Conservation (phyloP, 164 flowering plant genomes). For the Santalum album region DNA sequence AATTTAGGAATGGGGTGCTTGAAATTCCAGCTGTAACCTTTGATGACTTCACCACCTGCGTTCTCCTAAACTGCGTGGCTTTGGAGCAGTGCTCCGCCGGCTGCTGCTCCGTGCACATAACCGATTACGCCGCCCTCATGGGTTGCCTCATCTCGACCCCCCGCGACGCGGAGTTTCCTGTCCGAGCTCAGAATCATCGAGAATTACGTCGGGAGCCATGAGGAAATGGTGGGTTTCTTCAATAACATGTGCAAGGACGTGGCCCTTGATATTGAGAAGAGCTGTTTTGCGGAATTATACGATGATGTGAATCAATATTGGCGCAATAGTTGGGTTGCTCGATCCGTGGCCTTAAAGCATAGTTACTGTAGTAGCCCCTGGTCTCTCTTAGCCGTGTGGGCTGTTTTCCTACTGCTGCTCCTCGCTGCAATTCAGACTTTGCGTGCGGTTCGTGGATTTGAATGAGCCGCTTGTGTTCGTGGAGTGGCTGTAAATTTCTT, state of each 20-base stretch:
- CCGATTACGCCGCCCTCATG: no score
- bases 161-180: no score
- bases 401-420: background rate
- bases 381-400: background rate
- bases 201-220: background rate
- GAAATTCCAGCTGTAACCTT: no score
- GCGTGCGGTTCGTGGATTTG: background rate
- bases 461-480: no score
- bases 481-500: no score
- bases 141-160: no score
- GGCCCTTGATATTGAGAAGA: background rate
- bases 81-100: no score
- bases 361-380: background rate
- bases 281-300: background rate
- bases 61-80: no score
- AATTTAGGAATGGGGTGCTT: no score
- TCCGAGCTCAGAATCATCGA: background rate
- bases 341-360: background rate
- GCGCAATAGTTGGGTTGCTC: background rate
- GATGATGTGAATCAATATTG: background rate
- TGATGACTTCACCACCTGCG: no score
- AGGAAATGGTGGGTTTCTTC: background rate
- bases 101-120: no score
- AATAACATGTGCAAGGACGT: background rate
- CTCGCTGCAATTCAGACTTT: slow-evolving; percentile 1